Evolutionary conservation across 1,139 yeast species (phyloP).

Genomic region (Wickerhamomyces sp.): DNA sequence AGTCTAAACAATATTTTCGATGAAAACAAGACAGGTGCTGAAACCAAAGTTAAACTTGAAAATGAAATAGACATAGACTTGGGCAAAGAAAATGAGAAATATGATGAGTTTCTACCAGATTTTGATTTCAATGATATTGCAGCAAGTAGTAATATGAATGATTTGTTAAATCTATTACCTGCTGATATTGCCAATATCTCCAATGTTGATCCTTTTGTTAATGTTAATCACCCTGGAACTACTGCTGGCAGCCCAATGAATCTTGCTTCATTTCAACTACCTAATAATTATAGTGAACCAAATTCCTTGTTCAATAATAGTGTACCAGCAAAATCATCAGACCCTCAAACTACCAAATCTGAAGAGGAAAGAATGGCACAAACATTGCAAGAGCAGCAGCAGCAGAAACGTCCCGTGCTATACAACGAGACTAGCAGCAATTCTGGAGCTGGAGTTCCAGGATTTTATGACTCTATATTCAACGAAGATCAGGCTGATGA

Average conservation of each 20-base stretch:
- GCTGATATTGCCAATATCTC: slow-evolving; percentile 19
- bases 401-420: not conserved
- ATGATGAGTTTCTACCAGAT: slow-evolving; percentile 17
- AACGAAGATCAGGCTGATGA: not conserved
- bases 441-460: not conserved
- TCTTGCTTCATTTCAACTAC: no score
- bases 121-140: slow-evolving; percentile 22
- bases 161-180: slow-evolving; percentile 19
- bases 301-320: no score
- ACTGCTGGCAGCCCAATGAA: not conserved
- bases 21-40: not conserved
- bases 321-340: no score
- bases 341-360: not conserved
- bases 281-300: no score
- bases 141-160: slow-evolving; percentile 18
- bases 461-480: slow-evolving; percentile 1
- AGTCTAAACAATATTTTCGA: slow-evolving; percentile 6
- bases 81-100: not conserved
- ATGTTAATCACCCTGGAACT: not conserved
- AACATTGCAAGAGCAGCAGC: not conserved
- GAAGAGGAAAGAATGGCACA: not conserved
- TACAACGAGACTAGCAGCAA: slow-evolving; percentile 1
- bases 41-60: not conserved
- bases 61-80: not conserved
- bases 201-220: not conserved